Base-by-base conservation (phyloP, 208 protist genomes). In the Leishmania amazonensis region DNA sequence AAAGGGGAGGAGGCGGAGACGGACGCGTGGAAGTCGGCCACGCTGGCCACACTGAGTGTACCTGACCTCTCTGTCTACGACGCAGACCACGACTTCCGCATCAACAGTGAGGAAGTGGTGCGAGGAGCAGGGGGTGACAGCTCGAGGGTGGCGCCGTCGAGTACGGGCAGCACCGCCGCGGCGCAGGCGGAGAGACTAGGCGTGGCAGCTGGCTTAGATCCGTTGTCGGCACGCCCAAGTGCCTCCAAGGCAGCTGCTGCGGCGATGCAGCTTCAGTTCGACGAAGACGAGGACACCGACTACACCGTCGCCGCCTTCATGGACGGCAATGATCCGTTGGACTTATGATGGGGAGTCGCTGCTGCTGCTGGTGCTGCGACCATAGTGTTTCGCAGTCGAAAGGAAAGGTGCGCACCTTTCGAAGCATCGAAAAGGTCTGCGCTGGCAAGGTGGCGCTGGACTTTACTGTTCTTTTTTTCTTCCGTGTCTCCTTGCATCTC, bases 11-110 rank as follows among this genome's bases (percentile, higher is more conserved):
- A 75, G n/a, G 40, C 35, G 60, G 80, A 81, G 21, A 24, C 47
- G 19, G 78, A 83, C 28, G 82, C 64, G 28, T 84, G 83, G 83
- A 40, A 78, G 42, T 84, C 80, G 11, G 76, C 85, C n/a, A 87
- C 85, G 47, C 89, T 92, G 28, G 62, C 85, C 49, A 79, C 83
- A 17, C 80, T 95, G 42, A 88, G 85, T 51, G 74, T 85, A 60
- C 94, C 94, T 2, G 87, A 97, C 81, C 86, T 96, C 21, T 90
- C 92, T n/a, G 83, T 91, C 24, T 97, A 97, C 81, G 84, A 90
- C 80, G 83, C 72, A 21, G 89, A 93, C 68, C 78, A 87, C 76
- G 93, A 96, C 80, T 83, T 90, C 31, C 93, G 94, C 64, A 93
- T 95, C 77, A 77, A 76, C 75, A 95, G 89, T 54, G 88, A 84